A percentile compares a stretch with the other conserved stretches of the same genome.
These are phyloP conservation scores for Vigna nakashimae DNA, from an alignment of 306 rosid genomes.

Conservation along the genomic window DNA sequence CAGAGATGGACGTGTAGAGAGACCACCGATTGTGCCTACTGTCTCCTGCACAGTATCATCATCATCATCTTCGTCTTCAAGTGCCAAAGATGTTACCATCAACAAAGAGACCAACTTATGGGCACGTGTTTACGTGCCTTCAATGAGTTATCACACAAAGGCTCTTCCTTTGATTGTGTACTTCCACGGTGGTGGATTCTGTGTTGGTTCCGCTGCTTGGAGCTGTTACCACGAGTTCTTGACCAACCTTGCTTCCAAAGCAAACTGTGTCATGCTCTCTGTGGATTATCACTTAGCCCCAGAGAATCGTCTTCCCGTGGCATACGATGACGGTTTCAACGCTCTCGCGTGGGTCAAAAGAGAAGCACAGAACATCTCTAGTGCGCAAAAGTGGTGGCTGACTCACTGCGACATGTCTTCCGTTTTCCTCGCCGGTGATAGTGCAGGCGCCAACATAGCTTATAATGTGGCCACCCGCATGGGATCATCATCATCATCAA, in stretches of 20 bases:
- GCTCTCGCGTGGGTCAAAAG: conserved; percentile 78
- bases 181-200: conserved; percentile 97
- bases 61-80: background rate
- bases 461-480: conserved; percentile 64
- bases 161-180: conserved; percentile 72
- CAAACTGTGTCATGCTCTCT: conserved; percentile 69
- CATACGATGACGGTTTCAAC: conserved; percentile 77
- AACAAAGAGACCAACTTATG: conserved; percentile 62
- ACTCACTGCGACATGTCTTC: conserved; percentile 55
- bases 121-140: conserved; percentile 68
- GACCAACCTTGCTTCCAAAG: conserved; percentile 59
- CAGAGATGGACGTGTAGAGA: conserved; percentile 71
- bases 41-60: conserved; percentile 53
- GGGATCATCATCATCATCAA: conserved; percentile 31
- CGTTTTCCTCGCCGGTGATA: conserved; percentile 77
- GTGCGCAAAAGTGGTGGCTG: conserved; percentile 75
- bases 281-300: conserved; percentile 79
- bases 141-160: conserved; percentile 38
- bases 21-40: conserved; percentile 64
- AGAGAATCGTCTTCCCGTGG: conserved; percentile 73
- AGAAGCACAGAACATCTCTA: conserved; percentile 47
- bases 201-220: conserved; percentile 93
- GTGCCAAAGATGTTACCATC: conserved; percentile 66
- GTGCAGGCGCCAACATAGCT: conserved; percentile 94
- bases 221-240: conserved; percentile 85